Percentiles rank a stretch among this genome's conserved stretches.
Conservation (phyloP, 164 flowering plant genomes). For the Berberis vulgaris region DNA sequence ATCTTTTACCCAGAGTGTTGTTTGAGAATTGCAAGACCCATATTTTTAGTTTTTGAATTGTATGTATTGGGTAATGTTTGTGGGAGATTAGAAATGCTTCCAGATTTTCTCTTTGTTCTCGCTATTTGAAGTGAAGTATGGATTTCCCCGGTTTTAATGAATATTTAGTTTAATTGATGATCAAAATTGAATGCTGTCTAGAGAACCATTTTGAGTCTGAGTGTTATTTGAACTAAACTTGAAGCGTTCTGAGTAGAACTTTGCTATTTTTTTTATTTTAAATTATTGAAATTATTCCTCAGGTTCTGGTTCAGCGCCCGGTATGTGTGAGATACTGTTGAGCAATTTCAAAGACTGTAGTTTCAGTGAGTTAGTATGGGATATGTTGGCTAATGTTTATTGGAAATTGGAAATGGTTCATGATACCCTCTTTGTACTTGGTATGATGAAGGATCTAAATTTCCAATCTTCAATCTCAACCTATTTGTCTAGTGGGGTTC, state of each 20-base stretch:
- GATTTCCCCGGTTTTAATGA: background rate
- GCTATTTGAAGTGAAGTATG: background rate
- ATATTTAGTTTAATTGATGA: no score
- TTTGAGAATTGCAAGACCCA: background rate
- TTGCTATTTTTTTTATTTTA: background rate
- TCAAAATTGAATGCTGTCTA: no score
- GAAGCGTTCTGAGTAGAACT: no score
- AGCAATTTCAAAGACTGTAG: slow-evolving; percentile 41
- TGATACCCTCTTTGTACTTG: slow-evolving; percentile 55
- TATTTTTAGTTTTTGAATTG: background rate
- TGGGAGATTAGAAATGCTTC: no score
- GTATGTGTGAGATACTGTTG: slow-evolving; percentile 42
- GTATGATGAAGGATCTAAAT: slow-evolving; percentile 48
- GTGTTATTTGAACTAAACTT: no score
- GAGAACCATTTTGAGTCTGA: no score
- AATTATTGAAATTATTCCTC: slow-evolving; percentile 4
- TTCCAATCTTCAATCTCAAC: slow-evolving; percentile 42
- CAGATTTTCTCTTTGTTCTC: background rate
- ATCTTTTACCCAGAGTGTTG: no score
- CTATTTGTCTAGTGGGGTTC: slow-evolving; percentile 32
- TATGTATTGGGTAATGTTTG: no score
- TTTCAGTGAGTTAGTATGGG: slow-evolving; percentile 46
- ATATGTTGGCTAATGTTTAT: slow-evolving; percentile 51
- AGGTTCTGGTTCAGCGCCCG: slow-evolving; percentile 63
- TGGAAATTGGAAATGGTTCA: slow-evolving; percentile 45